A percentile compares a stretch with the other conserved stretches of the same genome.
phyloP scores from a whole-genome alignment of 2,329 filamentous ascomycete genomes.

The Mycogone perniciosa region DNA sequence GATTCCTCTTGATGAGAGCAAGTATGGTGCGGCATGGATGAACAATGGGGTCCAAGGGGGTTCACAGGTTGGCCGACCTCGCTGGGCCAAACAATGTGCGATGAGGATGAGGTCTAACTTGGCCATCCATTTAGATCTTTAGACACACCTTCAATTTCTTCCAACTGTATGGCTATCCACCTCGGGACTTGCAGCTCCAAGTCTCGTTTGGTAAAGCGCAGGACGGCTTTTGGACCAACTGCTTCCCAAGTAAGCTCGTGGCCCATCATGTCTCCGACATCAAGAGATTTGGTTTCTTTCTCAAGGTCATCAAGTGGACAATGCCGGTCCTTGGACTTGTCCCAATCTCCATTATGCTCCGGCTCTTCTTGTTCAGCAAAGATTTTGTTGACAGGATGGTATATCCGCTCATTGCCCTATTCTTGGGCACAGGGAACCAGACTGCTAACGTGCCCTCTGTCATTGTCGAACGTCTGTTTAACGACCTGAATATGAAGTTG shows the following conservation, averaged over 20 bases:
- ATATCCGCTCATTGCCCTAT: slow-evolving; percentile 64
- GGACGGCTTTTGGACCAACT: slow-evolving; percentile 59
- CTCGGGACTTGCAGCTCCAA: slow-evolving; percentile 54
- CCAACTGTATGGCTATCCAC: slow-evolving; percentile 46
- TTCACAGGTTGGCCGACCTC: slow-evolving; percentile 23
- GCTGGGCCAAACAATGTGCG: neutral
- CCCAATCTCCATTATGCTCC: slow-evolving; percentile 59
- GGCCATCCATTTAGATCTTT: slow-evolving; percentile 43
- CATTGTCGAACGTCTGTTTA: slow-evolving; percentile 56
- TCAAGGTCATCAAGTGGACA: slow-evolving; percentile 53
- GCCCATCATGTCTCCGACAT: slow-evolving; percentile 51
- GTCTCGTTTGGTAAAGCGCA: slow-evolving; percentile 56
- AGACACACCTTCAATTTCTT: slow-evolving; percentile 64
- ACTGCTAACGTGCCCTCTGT: slow-evolving; percentile 64
- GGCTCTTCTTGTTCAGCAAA: slow-evolving; percentile 60
- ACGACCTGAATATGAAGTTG: slow-evolving; percentile 52
- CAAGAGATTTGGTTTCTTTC: slow-evolving; percentile 47
- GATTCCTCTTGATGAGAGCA: slow-evolving; percentile 49
- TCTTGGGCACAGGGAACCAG: slow-evolving; percentile 69
- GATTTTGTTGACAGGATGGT: slow-evolving; percentile 68
- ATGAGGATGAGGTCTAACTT: neutral
- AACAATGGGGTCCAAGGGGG: slow-evolving; percentile 61
- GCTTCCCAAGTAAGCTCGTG: slow-evolving; percentile 54
- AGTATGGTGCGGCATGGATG: slow-evolving; percentile 53
- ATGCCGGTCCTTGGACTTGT: slow-evolving; percentile 54